These are phyloP conservation scores for Auriscalpium microsporum DNA, from an alignment of 768 basidiomycete genomes.

Conservation along the genomic window DNA sequence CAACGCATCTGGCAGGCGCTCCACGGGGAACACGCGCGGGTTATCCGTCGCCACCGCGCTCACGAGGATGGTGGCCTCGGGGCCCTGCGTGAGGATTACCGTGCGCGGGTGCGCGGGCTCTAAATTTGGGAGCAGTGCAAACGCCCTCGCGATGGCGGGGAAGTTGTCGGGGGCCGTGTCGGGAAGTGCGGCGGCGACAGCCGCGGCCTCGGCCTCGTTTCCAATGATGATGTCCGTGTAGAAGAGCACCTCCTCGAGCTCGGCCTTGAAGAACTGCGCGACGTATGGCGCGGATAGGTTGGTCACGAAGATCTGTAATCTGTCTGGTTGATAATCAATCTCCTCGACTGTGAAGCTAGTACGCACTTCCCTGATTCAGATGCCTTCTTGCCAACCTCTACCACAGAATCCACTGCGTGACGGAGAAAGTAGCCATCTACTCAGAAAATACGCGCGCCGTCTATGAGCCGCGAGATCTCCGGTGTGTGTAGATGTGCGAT, in stretches of 20 bases:
- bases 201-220: constrained; percentile 92
- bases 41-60: constrained; percentile 44
- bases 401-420: constrained; percentile 74
- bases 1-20: constrained; percentile 43
- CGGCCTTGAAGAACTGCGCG: constrained; percentile 80
- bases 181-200: constrained; percentile 58
- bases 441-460: constrained; percentile 81
- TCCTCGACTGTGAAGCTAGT: background rate
- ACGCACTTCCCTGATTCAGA: constrained; percentile 59
- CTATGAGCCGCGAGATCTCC: constrained; percentile 65
- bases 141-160: constrained; percentile 57
- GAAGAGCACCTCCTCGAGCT: constrained; percentile 74
- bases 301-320: constrained; percentile 65
- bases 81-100: constrained; percentile 91
- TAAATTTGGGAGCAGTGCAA: constrained; percentile 67
- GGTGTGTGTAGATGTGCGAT: constrained; percentile 70
- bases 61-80: constrained; percentile 74
- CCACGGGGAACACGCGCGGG: constrained; percentile 51
- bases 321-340: background rate
- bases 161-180: constrained; percentile 50
- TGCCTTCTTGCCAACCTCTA: constrained; percentile 72
- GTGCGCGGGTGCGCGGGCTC: constrained; percentile 69
- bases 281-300: constrained; percentile 99
- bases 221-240: constrained; percentile 88
- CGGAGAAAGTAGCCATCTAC: constrained; percentile 86